These are phyloP conservation scores for Boechera retrofracta DNA, from an alignment of 345 rosid genomes.

Conservation along the genomic window DNA sequence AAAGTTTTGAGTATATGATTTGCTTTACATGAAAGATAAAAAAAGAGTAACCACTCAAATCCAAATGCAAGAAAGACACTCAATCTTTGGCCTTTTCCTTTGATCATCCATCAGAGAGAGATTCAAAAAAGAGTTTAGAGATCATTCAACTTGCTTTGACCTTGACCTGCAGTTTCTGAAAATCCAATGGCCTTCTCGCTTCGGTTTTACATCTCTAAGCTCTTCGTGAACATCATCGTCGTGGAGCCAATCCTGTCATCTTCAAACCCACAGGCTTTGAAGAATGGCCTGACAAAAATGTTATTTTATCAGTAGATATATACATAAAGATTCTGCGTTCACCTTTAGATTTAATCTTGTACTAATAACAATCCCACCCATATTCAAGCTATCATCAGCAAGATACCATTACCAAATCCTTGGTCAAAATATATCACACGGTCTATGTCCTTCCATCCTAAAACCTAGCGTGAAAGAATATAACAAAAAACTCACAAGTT, in stretches of 20 bases:
- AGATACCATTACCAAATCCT: conserved; percentile 5
- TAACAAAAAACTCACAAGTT: conserved; percentile 20
- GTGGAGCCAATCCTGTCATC: conserved; percentile 82
- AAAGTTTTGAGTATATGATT: not conserved
- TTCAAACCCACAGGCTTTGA: conserved; percentile 84
- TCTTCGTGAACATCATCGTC: conserved; percentile 80
- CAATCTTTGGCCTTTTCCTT: conserved; percentile 7
- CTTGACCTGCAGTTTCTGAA: conserved; percentile 19
- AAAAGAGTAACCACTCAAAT: not conserved
- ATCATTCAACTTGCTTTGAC: conserved; percentile 31
- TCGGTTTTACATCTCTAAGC: conserved; percentile 2
- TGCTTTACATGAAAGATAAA: not conserved
- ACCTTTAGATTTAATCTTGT: not conserved
- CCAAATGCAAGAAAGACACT: conserved; percentile 28
- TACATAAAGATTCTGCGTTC: conserved; percentile 1
- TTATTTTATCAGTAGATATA: not conserved
- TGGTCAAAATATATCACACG: not conserved
- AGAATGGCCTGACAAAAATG: conserved; percentile 63
- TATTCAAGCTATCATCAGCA: conserved; percentile 2
- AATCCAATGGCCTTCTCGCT: conserved; percentile 9
- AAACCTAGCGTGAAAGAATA: not conserved
- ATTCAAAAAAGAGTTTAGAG: not conserved
- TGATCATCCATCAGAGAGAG: conserved; percentile 31
- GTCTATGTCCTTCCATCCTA: not conserved
- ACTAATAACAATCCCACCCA: not conserved